Conservation (phyloP, 768 basidiomycete genomes). For the Psilocybe sp. region DNA sequence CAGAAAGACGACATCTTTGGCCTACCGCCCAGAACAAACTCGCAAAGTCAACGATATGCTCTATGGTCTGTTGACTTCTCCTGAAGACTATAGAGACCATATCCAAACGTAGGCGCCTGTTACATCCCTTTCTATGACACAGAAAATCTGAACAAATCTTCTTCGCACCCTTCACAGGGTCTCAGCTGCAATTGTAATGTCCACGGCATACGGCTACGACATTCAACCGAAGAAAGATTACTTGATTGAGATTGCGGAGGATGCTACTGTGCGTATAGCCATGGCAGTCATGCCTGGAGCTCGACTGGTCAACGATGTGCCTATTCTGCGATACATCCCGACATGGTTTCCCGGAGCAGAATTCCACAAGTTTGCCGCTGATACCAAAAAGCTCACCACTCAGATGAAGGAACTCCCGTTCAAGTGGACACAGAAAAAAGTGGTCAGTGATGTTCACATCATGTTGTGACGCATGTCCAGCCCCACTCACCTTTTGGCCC, state of each 20-base stretch:
- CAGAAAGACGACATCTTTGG: conserved; percentile 7
- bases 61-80: conserved; percentile 6
- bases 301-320: conserved; percentile 11
- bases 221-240: conserved; percentile 9
- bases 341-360: conserved; percentile 12
- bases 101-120: background rate
- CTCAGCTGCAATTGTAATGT: conserved; percentile 13
- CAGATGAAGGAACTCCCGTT: conserved; percentile 8
- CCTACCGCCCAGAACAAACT: conserved; percentile 12
- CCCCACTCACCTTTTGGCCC: background rate
- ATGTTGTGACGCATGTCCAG: too few species aligned
- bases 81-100: conserved; percentile 9
- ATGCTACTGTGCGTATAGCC: background rate
- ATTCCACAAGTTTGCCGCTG: background rate
- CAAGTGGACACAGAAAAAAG: conserved; percentile 8
- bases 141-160: background rate
- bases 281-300: conserved; percentile 2
- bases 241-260: conserved; percentile 9
- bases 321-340: conserved; percentile 12
- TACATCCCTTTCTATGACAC: background rate
- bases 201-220: conserved; percentile 16
- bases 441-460: conserved; percentile 1
- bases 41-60: conserved; percentile 12
- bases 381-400: background rate
- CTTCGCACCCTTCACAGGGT: conserved; percentile 1